Conservation (phyloP, 2,329 filamentous ascomycete species). For the Neopestalotiopsis rosae region DNA sequence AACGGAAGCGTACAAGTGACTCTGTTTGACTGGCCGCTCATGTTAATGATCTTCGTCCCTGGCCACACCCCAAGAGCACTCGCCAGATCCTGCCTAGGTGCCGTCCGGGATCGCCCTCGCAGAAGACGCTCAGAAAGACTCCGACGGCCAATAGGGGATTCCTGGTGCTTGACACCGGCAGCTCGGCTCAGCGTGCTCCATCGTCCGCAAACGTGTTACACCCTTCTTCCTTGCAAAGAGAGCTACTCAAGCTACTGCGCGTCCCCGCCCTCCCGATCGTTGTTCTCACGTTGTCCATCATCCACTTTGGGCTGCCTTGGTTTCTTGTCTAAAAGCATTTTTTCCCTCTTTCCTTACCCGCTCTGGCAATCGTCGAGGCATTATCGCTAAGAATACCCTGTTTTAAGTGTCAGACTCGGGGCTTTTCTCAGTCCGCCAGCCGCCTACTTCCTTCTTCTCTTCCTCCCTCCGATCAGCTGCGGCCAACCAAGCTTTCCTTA, state of each 20-base stretch:
- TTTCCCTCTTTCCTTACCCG: background rate
- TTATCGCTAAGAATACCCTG: background rate
- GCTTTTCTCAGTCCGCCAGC: background rate
- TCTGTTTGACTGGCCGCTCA: background rate
- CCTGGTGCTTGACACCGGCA: conserved; percentile 14
- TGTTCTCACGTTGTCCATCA: background rate
- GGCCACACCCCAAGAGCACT: background rate
- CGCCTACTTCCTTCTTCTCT: background rate
- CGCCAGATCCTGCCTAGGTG: conserved; percentile 5
- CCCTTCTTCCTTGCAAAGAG: background rate
- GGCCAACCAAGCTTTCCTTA: background rate
- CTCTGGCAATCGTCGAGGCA: background rate
- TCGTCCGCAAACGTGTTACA: conserved; percentile 17
- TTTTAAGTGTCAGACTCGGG: background rate
- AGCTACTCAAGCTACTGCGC: conserved; percentile 3
- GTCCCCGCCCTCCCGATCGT: background rate
- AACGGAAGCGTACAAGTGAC: conserved; percentile 1
- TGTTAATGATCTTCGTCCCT: conserved; percentile 15
- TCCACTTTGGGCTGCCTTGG: background rate
- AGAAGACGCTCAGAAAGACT: background rate
- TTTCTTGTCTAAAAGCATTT: background rate
- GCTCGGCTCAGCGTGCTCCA: conserved; percentile 6
- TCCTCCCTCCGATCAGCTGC: background rate
- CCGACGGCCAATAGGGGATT: conserved; percentile 14
- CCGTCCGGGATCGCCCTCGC: conserved; percentile 10